Conservation (phyloP, 495 filamentous ascomycete genomes). For the Daldinia vernicosa region DNA sequence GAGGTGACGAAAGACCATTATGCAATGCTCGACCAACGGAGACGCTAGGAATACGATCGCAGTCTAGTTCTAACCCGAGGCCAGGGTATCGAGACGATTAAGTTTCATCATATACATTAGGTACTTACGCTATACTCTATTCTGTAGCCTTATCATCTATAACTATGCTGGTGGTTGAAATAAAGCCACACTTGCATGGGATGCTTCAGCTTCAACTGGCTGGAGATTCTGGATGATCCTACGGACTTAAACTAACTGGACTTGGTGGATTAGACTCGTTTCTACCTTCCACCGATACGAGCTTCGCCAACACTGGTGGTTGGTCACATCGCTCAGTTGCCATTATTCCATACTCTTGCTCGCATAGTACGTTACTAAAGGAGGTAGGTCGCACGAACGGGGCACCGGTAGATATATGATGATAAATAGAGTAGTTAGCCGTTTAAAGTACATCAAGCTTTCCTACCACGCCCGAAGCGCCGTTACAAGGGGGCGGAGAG, state of each 20-base stretch:
- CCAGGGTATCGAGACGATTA: conserved; percentile 31
- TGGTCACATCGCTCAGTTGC: conserved; percentile 14
- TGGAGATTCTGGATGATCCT: conserved; percentile 10
- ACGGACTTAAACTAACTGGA: conserved; percentile 10
- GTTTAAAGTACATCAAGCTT: conserved; percentile 23
- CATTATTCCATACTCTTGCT: conserved; percentile 7
- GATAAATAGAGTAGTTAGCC: conserved; percentile 15
- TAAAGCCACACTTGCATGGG: background rate
- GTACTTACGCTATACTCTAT: background rate
- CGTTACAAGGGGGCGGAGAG: conserved; percentile 10
- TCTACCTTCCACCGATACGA: too few species aligned
- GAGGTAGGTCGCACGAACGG: conserved; percentile 23
- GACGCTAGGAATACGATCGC: conserved; percentile 30
- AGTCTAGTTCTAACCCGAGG: conserved; percentile 18
- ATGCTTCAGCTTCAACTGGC: conserved; percentile 1
- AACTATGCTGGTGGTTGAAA: conserved; percentile 1
- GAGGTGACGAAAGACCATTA: conserved; percentile 10
- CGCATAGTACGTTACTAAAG: conserved; percentile 32
- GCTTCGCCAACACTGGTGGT: background rate
- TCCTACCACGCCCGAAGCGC: conserved; percentile 39
- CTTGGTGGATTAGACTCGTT: conserved; percentile 10
- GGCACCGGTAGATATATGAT: conserved; percentile 12
- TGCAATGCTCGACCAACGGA: conserved; percentile 15
- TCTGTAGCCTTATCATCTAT: conserved; percentile 9
- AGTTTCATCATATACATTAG: conserved; percentile 1